phyloP scores from a whole-genome alignment of 345 rosid species.

The Syzygium grande region DNA sequence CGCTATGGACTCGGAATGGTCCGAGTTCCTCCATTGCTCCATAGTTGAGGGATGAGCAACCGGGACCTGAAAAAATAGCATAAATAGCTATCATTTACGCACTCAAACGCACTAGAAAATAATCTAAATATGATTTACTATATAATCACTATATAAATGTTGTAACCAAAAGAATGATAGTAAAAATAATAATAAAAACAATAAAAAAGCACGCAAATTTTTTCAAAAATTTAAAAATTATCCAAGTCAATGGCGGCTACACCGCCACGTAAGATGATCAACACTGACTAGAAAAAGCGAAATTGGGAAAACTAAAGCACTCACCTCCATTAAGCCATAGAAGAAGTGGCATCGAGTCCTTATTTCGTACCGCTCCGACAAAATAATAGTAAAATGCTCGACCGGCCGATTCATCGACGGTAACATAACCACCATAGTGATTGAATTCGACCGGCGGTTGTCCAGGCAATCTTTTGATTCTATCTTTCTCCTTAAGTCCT shows the following conservation, averaged over 20 bases:
- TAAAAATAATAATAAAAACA: no score
- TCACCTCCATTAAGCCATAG: slow-evolving; percentile 88
- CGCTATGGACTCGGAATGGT: slow-evolving; percentile 31
- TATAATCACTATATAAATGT: no score
- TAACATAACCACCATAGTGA: slow-evolving; percentile 67
- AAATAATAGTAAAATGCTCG: slow-evolving; percentile 64
- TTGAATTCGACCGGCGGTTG: slow-evolving; percentile 42
- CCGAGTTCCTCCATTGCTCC: slow-evolving; percentile 44
- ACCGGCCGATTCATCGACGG: slow-evolving; percentile 42
- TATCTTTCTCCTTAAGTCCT: slow-evolving; percentile 15
- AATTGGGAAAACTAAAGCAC: background rate
- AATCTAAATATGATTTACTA: background rate
- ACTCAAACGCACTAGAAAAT: background rate
- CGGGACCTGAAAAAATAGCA: slow-evolving; percentile 18
- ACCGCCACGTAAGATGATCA: no score
- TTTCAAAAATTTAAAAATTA: no score
- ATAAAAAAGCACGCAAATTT: no score
- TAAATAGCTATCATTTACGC: background rate
- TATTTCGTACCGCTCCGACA: slow-evolving; percentile 32
- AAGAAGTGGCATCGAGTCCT: slow-evolving; percentile 54
- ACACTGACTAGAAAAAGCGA: background rate
- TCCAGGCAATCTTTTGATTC: slow-evolving; percentile 47
- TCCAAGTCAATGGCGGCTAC: no score
- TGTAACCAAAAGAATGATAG: background rate
- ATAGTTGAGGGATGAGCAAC: slow-evolving; percentile 34